phyloP scores from a whole-genome alignment of 192 early-diverging fungal genomes.

The Globomyces pollinis-pini region DNA sequence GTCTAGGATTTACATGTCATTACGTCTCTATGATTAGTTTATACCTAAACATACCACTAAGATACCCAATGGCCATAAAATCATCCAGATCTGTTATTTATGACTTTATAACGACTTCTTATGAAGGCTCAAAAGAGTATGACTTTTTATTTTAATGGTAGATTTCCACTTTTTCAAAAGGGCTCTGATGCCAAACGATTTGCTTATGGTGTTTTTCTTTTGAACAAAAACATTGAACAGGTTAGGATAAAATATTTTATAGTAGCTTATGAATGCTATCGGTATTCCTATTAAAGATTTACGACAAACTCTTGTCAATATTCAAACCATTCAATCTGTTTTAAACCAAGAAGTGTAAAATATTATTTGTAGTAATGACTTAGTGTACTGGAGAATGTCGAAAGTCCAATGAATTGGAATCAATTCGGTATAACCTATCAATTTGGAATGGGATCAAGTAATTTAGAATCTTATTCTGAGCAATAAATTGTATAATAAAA shows the following conservation, averaged over 20 bases:
- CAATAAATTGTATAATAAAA: too few species aligned
- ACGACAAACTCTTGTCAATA: neutral
- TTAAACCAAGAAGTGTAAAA: too few species aligned
- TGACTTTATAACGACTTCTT: constrained; percentile 31
- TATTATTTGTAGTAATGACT: too few species aligned
- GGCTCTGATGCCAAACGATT: too few species aligned
- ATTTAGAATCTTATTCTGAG: too few species aligned
- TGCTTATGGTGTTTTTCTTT: constrained; percentile 75
- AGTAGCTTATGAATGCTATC: neutral
- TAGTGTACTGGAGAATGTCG: too few species aligned
- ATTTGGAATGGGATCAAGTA: too few species aligned
- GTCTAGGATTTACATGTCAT: constrained; percentile 63
- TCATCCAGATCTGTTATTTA: constrained; percentile 61
- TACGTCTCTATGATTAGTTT: constrained; percentile 58
- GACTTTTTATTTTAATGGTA: constrained; percentile 17
- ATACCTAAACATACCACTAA: constrained; percentile 63
- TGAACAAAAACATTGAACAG: constrained; percentile 85
- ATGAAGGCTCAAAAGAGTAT: constrained; percentile 29
- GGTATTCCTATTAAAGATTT: neutral
- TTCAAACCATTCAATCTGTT: too few species aligned
- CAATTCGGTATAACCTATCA: too few species aligned
- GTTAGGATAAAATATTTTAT: too few species aligned
- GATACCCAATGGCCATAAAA: constrained; percentile 70
- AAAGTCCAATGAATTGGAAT: too few species aligned
- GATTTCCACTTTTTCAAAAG: constrained; percentile 66